Percentiles rank a stretch among this genome's conserved stretches.
phyloP scores from a whole-genome alignment of 2,329 filamentous ascomycete genomes.

The Beauveria australis region DNA sequence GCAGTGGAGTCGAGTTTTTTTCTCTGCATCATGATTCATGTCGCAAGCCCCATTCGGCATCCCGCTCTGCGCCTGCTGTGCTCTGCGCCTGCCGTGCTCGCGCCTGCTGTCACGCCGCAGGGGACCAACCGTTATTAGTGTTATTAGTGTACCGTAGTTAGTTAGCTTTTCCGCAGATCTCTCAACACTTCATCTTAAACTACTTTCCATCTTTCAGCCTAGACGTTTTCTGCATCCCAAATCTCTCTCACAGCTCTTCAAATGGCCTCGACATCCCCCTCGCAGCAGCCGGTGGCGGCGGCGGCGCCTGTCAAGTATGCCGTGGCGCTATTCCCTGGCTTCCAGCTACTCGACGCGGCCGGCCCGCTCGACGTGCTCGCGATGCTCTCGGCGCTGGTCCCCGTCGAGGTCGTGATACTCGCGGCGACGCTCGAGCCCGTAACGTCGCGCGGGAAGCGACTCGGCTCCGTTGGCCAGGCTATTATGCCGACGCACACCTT shows the following conservation, averaged over 20 bases:
- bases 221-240: background rate
- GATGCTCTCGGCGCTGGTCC: conserved; percentile 17
- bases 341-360: conserved; percentile 32
- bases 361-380: conserved; percentile 30
- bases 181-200: background rate
- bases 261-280: too few relatives aligned
- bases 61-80: too few relatives aligned
- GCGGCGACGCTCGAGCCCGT: conserved; percentile 22
- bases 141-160: too few relatives aligned
- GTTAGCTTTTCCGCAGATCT: too few relatives aligned
- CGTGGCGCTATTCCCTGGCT: conserved; percentile 27
- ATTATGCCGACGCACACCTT: conserved; percentile 31
- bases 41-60: too few relatives aligned
- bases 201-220: background rate
- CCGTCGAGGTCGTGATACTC: conserved; percentile 21
- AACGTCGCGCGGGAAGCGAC: conserved; percentile 14
- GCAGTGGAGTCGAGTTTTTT: too few relatives aligned
- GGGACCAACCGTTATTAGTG: too few relatives aligned
- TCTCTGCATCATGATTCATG: too few relatives aligned
- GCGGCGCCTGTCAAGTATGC: conserved; percentile 18
- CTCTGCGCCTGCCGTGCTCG: too few relatives aligned
- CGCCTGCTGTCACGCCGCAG: too few relatives aligned
- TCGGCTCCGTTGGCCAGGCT: conserved; percentile 21
- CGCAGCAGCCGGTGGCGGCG: background rate
- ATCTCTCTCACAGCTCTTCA: background rate